Percentiles rank a stretch among this genome's conserved stretches.
phyloP scores from a whole-genome alignment of 192 early-diverging fungal genomes.

The Diversispora epigaea region DNA sequence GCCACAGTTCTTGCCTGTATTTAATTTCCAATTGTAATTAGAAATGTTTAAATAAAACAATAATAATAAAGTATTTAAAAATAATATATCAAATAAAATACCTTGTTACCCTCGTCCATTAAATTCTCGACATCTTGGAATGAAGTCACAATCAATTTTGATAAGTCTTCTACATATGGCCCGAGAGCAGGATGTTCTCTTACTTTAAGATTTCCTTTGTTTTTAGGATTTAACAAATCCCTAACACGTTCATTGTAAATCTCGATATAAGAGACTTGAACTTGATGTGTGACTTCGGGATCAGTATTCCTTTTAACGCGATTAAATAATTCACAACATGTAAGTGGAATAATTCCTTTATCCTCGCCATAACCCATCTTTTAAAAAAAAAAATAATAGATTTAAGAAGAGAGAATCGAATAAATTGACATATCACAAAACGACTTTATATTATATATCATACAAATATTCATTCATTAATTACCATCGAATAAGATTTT shows the following conservation, averaged over 20 bases:
- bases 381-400: neutral
- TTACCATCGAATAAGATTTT: constrained; percentile 67
- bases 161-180: constrained; percentile 92
- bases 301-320: constrained; percentile 52
- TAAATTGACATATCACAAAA: neutral
- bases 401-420: neutral
- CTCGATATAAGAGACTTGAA: constrained; percentile 89
- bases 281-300: constrained; percentile 53
- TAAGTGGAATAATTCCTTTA: constrained; percentile 83
- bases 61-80: constrained; percentile 5
- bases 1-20: constrained; percentile 82
- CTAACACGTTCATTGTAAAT: constrained; percentile 86
- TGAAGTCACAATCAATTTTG: constrained; percentile 76
- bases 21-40: neutral
- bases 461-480: constrained; percentile 13
- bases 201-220: constrained; percentile 75
- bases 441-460: neutral
- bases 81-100: constrained; percentile 24
- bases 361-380: constrained; percentile 74
- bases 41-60: neutral
- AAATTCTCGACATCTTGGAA: constrained; percentile 66
- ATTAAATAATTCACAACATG: constrained; percentile 79
- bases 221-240: constrained; percentile 76
- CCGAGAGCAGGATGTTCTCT: constrained; percentile 77
- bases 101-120: constrained; percentile 83